Conservation (phyloP, 2,329 filamentous ascomycete genomes). For the Neobulgaria alba region DNA sequence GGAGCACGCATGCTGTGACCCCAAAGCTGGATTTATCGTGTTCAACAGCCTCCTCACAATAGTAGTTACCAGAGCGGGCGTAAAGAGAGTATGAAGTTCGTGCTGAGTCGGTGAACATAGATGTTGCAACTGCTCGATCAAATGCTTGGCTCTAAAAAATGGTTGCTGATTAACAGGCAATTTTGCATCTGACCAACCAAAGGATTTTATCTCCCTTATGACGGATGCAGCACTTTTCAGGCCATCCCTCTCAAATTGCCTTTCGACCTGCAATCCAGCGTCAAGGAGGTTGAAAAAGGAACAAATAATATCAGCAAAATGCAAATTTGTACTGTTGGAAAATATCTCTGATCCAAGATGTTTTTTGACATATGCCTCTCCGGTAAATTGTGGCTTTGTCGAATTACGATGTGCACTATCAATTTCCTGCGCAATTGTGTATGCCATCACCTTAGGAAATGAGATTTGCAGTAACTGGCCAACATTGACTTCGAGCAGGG, state of each 20-base stretch:
- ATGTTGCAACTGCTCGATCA: slow-evolving; percentile 67
- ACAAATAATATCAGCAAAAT: slow-evolving; percentile 71
- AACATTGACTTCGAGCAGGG: slow-evolving; percentile 44
- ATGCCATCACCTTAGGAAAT: slow-evolving; percentile 75
- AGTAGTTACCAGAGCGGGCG: slow-evolving; percentile 62
- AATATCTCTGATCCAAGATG: slow-evolving; percentile 61
- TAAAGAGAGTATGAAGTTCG: slow-evolving; percentile 62
- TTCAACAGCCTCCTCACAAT: slow-evolving; percentile 72
- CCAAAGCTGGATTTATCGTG: slow-evolving; percentile 72
- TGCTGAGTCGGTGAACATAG: slow-evolving; percentile 66
- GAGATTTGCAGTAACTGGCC: slow-evolving; percentile 53
- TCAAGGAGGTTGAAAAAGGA: slow-evolving; percentile 70
- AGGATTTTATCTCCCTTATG: slow-evolving; percentile 60
- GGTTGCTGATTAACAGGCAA: slow-evolving; percentile 80
- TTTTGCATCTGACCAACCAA: slow-evolving; percentile 54
- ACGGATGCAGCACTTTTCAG: slow-evolving; percentile 54
- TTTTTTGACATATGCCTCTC: slow-evolving; percentile 60
- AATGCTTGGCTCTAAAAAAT: slow-evolving; percentile 68
- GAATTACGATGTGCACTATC: slow-evolving; percentile 35
- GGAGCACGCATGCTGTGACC: slow-evolving; percentile 77
- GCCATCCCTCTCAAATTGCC: slow-evolving; percentile 49
- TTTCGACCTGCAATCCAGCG: slow-evolving; percentile 67
- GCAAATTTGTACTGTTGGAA: slow-evolving; percentile 50
- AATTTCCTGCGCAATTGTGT: slow-evolving; percentile 73
- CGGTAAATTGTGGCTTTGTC: slow-evolving; percentile 39